phyloP scores from a whole-genome alignment of 495 filamentous ascomycete genomes.

The Tuber umbilicatum region DNA sequence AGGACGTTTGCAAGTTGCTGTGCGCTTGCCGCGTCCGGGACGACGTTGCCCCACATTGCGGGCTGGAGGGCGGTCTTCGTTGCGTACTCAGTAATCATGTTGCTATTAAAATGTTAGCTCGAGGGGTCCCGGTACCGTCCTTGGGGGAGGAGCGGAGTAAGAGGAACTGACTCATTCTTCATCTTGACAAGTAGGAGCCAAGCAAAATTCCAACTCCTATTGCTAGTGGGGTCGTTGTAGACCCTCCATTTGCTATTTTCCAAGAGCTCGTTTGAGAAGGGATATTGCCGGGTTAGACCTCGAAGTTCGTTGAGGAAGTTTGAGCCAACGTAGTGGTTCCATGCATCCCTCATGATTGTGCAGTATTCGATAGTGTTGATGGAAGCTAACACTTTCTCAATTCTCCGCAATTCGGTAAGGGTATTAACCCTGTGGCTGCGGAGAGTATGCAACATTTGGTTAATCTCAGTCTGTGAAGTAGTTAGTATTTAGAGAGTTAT shows the following conservation, averaged over 20 bases:
- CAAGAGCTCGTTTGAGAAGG: constrained; percentile 62
- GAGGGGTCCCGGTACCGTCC: background rate
- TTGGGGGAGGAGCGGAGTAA: background rate
- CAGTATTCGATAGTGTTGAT: constrained; percentile 53
- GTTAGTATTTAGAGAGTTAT: constrained; percentile 9
- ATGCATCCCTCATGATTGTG: constrained; percentile 63
- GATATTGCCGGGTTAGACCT: constrained; percentile 62
- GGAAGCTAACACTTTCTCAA: constrained; percentile 58
- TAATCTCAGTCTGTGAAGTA: constrained; percentile 46
- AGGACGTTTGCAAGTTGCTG: constrained; percentile 58
- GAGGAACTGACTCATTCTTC: constrained; percentile 54
- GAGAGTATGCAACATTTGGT: constrained; percentile 51
- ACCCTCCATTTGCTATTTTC: constrained; percentile 63
- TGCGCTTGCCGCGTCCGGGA: constrained; percentile 52
- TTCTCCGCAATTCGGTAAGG: constrained; percentile 64
- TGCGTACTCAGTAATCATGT: constrained; percentile 57
- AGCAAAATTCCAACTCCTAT: constrained; percentile 68
- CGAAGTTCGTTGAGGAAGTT: constrained; percentile 68
- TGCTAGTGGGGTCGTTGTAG: constrained; percentile 57
- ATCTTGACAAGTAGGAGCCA: constrained; percentile 69
- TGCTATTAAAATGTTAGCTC: constrained; percentile 42
- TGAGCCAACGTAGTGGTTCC: constrained; percentile 66
- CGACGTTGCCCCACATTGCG: constrained; percentile 64
- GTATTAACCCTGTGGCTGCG: constrained; percentile 64
- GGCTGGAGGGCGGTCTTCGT: constrained; percentile 55